Evolutionary conservation across 2,329 filamentous ascomycete genomes (phyloP).

Genomic region (Claviceps sp.): DNA sequence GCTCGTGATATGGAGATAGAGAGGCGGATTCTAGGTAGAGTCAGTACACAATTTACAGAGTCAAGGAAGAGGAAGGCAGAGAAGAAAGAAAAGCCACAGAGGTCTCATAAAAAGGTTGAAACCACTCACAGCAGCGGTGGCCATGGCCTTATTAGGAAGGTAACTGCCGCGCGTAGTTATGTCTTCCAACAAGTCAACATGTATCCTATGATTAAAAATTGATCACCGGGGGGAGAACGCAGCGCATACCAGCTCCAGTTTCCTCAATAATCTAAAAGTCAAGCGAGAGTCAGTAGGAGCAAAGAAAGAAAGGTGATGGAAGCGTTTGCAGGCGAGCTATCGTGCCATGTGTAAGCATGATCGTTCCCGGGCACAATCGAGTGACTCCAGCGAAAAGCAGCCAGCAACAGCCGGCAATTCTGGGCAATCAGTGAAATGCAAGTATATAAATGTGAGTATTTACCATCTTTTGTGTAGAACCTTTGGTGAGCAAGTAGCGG

Average conservation of each 20-base stretch:
- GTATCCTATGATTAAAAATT: slow-evolving; percentile 20
- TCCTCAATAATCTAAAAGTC: slow-evolving; percentile 96
- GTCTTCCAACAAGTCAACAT: slow-evolving; percentile 57
- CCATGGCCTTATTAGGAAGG: slow-evolving; percentile 95
- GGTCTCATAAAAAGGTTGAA: background rate
- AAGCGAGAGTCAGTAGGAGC: slow-evolving; percentile 90
- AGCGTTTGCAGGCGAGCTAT: slow-evolving; percentile 43
- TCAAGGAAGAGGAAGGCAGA: background rate
- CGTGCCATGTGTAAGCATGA: slow-evolving; percentile 61
- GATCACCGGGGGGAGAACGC: slow-evolving; percentile 16
- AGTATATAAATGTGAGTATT: slow-evolving; percentile 49
- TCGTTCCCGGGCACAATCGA: slow-evolving; percentile 26
- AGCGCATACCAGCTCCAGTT: slow-evolving; percentile 95
- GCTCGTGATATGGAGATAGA: slow-evolving; percentile 92
- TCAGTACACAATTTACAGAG: background rate
- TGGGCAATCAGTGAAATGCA: slow-evolving; percentile 23
- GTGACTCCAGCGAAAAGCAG: slow-evolving; percentile 5
- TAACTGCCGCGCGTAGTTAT: slow-evolving; percentile 96
- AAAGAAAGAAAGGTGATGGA: slow-evolving; percentile 45
- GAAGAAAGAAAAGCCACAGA: too few relatives aligned
- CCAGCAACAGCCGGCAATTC: slow-evolving; percentile 21
- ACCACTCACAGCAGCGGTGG: slow-evolving; percentile 68
- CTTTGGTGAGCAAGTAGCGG: slow-evolving; percentile 92
- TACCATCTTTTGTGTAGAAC: slow-evolving; percentile 99
- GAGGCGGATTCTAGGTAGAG: slow-evolving; percentile 62